Conservation (phyloP, 164 flowering plant genomes). For the Berberis vulgaris region DNA sequence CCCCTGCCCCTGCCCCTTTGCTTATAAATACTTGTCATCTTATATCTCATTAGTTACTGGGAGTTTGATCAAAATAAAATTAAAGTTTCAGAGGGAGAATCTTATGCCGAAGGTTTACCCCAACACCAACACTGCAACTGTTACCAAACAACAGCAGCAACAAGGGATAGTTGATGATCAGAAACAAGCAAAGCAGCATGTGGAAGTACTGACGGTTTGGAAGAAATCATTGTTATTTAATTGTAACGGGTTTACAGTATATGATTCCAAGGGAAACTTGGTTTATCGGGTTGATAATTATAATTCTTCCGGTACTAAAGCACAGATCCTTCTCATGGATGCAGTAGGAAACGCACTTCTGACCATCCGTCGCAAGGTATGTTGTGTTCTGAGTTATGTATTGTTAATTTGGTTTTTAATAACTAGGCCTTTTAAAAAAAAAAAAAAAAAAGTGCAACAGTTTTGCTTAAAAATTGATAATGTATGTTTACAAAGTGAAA, state of each 20-base stretch:
- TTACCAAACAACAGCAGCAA: neutral
- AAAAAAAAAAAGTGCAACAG: too few relatives aligned
- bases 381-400: too few relatives aligned
- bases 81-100: neutral
- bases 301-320: conserved; percentile 22
- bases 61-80: too few relatives aligned
- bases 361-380: conserved; percentile 87
- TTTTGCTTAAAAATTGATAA: too few relatives aligned
- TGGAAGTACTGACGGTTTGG: conserved; percentile 64
- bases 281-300: conserved; percentile 77
- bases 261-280: conserved; percentile 51
- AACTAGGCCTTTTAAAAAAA: too few relatives aligned
- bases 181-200: neutral
- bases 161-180: neutral
- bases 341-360: conserved; percentile 57
- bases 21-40: too few relatives aligned
- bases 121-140: neutral
- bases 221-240: conserved; percentile 70
- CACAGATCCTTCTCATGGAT: conserved; percentile 73
- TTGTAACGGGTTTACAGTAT: conserved; percentile 81
- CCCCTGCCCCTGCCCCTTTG: too few relatives aligned
- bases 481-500: too few relatives aligned
- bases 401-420: too few relatives aligned
- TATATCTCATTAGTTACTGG: too few relatives aligned
- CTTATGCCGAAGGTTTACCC: conserved; percentile 15